Conservation (phyloP, 2,329 filamentous ascomycete genomes). For the Neobulgaria alba region DNA sequence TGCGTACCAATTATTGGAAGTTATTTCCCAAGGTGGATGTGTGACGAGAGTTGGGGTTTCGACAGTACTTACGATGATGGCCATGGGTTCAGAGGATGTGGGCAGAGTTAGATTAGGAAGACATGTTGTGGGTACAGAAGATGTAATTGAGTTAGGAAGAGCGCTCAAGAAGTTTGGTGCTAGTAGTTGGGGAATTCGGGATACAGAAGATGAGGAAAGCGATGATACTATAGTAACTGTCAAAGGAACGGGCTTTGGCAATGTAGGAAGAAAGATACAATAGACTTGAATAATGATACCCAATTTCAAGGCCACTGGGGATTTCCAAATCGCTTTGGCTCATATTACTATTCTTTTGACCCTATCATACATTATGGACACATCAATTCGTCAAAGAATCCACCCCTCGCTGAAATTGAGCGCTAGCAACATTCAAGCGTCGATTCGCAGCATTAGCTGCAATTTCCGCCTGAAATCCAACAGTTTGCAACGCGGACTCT, state of each 20-base stretch:
- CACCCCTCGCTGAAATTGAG: constrained; percentile 20
- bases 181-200: constrained; percentile 82
- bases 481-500: constrained; percentile 23
- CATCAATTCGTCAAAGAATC: not conserved
- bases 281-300: constrained; percentile 24
- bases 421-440: constrained; percentile 20
- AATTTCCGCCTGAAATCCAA: constrained; percentile 24
- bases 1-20: constrained; percentile 81
- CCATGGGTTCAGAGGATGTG: constrained; percentile 95
- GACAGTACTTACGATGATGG: constrained; percentile 82
- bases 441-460: constrained; percentile 19
- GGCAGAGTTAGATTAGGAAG: constrained; percentile 75
- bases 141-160: constrained; percentile 69
- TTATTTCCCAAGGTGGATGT: constrained; percentile 74
- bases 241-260: constrained; percentile 87
- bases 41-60: constrained; percentile 62
- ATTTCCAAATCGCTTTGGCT: not conserved
- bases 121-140: constrained; percentile 73
- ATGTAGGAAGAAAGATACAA: constrained; percentile 84
- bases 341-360: not conserved
- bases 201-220: constrained; percentile 53
- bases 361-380: not conserved
- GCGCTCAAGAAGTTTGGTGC: constrained; percentile 85
- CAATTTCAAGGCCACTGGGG: not conserved
- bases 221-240: constrained; percentile 78